Evolutionary conservation across 2,329 filamentous ascomycete species (phyloP).

Genomic region (Ilyonectria robusta): DNA sequence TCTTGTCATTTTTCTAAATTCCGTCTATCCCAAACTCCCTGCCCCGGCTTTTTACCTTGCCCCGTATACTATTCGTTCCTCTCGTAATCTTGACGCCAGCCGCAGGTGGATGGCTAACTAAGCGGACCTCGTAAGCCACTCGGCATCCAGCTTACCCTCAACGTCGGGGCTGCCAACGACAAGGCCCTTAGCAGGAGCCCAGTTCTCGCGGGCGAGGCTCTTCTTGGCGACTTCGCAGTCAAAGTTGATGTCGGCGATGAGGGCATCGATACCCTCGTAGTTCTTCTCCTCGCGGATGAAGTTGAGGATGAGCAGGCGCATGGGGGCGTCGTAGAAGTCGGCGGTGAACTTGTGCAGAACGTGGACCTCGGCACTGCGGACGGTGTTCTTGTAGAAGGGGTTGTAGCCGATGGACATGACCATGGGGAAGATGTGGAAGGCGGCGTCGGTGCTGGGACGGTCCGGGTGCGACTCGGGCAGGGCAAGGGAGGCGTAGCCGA

Average conservation of each 20-base stretch:
- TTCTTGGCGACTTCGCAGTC: conserved; percentile 87
- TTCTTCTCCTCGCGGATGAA: conserved; percentile 93
- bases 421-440: conserved; percentile 78
- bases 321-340: conserved; percentile 88
- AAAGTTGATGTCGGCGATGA: conserved; percentile 89
- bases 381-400: conserved; percentile 94
- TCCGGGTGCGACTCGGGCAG: conserved; percentile 66
- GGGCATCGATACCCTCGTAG: conserved; percentile 85
- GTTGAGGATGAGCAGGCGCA: conserved; percentile 86
- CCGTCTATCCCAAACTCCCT: conserved; percentile 45
- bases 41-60: conserved; percentile 1
- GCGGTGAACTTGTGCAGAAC: conserved; percentile 81
- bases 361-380: conserved; percentile 90
- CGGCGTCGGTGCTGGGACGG: conserved; percentile 42
- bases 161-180: conserved; percentile 48
- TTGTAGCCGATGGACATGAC: conserved; percentile 98
- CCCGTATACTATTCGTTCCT: conserved; percentile 1
- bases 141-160: conserved; percentile 52
- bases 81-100: background rate
- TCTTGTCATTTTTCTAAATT: conserved; percentile 36
- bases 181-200: conserved; percentile 61
- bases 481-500: conserved; percentile 86
- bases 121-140: conserved; percentile 56
- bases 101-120: conserved; percentile 9
- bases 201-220: conserved; percentile 79